Evolutionary conservation across 2,329 filamentous ascomycete genomes (phyloP), one percentile per base, ranked within the genome.

Genomic region (Fusarium oligoseptatum): DNA sequence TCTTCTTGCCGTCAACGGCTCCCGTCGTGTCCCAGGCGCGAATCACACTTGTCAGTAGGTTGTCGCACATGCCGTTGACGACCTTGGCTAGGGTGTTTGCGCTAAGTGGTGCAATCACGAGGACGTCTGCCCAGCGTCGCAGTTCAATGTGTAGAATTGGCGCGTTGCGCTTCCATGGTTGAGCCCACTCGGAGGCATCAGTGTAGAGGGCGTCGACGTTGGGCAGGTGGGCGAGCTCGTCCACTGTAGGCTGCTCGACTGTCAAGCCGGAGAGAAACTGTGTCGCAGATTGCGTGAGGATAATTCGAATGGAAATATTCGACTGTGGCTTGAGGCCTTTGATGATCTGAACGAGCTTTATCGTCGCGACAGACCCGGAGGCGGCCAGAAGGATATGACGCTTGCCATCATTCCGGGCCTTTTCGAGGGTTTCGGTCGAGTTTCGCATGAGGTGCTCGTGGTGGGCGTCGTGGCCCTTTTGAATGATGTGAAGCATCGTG

Each of bases 41-140:
- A 41, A 97, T 88, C 0, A 97, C 92, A 57, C 85, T 88, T 15
- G 91, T 92, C 6, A 98, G 82, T 8, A 98, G 85, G 67, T 93
- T 92, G 78, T 98, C 95, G 50, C 91, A 92, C 72, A 97, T 87
- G 0, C 97, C 97, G 27, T 89, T 88, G 1, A 90, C 90, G 73
- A 98, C 90, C 84, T 97, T 98, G 8, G 95, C 96, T 79, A 98
- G 86, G 5, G 91, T 92, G 79, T 98, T 98, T 14, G 96, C 95
- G 66, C 91, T 93, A 69, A 98, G 83, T 0, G 96, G 96, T 11
- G 93, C 93, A 68, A 98, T 88, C 17, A 96, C 88, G 78, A 98
- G 87, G 3, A 97, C 79, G 81, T 98, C 89, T 1, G 95, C 94
- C 95, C 86, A 89, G 37, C 93, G 88, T 34, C 95, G 87, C 64